These are phyloP conservation scores for Thielaviopsis populi DNA, from an alignment of 2,329 filamentous ascomycete species.

Conservation along the genomic window DNA sequence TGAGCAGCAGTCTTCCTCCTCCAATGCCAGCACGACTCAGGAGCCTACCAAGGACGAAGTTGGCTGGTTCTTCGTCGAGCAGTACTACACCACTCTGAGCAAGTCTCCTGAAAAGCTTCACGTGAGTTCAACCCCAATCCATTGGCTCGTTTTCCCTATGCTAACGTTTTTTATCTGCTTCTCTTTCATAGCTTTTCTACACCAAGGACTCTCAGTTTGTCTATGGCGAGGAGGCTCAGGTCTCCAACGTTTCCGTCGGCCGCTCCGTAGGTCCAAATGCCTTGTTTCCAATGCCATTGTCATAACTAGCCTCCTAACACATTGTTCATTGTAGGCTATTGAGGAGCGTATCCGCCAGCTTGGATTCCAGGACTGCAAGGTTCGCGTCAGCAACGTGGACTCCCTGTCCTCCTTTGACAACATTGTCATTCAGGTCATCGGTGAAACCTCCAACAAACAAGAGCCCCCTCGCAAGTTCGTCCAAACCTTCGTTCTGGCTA, in stretches of 20 bases:
- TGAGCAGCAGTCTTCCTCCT: slow-evolving; percentile 16
- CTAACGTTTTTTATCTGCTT: not conserved
- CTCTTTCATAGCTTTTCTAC: slow-evolving; percentile 61
- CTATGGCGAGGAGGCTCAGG: slow-evolving; percentile 78
- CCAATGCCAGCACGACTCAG: slow-evolving; percentile 24
- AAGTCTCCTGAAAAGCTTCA: slow-evolving; percentile 87
- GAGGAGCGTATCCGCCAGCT: slow-evolving; percentile 87
- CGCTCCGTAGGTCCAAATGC: slow-evolving; percentile 46
- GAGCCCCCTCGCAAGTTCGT: slow-evolving; percentile 89
- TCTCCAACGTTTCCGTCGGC: slow-evolving; percentile 72
- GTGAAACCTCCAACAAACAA: slow-evolving; percentile 89
- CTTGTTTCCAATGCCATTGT: not conserved
- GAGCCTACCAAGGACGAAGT: slow-evolving; percentile 74
- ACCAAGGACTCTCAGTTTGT: slow-evolving; percentile 92
- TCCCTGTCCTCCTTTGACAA: slow-evolving; percentile 83
- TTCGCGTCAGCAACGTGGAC: slow-evolving; percentile 94
- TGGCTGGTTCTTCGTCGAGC: slow-evolving; percentile 98
- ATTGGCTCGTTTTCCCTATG: not conserved
- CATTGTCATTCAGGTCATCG: slow-evolving; percentile 96
- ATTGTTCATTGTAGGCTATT: slow-evolving; percentile 54
- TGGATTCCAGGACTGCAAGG: slow-evolving; percentile 94
- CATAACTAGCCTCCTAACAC: slow-evolving; percentile 17
- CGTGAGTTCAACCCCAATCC: slow-evolving; percentile 30
- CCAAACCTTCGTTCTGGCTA: slow-evolving; percentile 92
- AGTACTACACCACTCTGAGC: slow-evolving; percentile 97